phyloP scores from a whole-genome alignment of 2,329 filamentous ascomycete species.

The Geoglossum cookeanum region DNA sequence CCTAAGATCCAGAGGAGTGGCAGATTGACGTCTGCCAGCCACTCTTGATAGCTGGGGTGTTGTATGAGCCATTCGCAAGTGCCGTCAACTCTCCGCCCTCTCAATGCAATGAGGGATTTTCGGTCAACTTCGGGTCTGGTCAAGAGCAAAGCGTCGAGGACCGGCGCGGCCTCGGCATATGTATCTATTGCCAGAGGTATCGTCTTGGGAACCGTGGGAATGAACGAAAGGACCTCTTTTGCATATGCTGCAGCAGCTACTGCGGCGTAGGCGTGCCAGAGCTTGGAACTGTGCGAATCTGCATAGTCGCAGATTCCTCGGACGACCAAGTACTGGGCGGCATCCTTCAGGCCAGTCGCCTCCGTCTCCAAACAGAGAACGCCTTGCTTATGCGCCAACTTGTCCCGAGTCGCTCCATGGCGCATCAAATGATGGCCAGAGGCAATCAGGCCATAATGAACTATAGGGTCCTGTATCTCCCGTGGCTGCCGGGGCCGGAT shows the following conservation, averaged over 20 bases:
- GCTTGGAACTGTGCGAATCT: not conserved
- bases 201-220: too few relatives aligned
- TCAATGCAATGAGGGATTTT: slow-evolving; percentile 13
- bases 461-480: not conserved
- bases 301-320: not conserved
- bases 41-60: slow-evolving; percentile 9
- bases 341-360: not conserved
- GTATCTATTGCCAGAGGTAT: too few relatives aligned
- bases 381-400: not conserved
- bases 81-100: slow-evolving; percentile 10
- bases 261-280: not conserved
- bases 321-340: not conserved
- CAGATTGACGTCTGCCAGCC: slow-evolving; percentile 6
- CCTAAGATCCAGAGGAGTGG: slow-evolving; percentile 14
- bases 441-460: not conserved
- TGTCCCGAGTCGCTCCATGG: not conserved
- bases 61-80: slow-evolving; percentile 13
- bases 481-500: too few relatives aligned
- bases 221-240: not conserved
- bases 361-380: not conserved
- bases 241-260: not conserved
- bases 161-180: too few relatives aligned
- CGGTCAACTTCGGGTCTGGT: too few relatives aligned
- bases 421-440: not conserved
- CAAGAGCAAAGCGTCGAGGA: too few relatives aligned